phyloP scores from a whole-genome alignment of 306 rosid species.

The Quercus engelmannii region DNA sequence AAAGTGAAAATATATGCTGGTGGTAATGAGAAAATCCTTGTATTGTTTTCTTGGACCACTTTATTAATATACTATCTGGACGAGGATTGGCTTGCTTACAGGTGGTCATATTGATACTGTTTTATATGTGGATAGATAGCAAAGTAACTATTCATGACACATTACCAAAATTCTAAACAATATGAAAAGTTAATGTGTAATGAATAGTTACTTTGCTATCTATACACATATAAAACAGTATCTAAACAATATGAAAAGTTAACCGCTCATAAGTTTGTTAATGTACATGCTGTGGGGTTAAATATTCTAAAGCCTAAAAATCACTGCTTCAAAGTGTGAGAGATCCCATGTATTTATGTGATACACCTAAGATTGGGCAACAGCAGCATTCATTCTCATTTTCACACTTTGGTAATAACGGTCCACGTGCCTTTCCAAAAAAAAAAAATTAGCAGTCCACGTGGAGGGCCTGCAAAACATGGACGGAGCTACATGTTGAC shows the following conservation, averaged over 20 bases:
- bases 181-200: too few relatives aligned
- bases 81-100: neutral
- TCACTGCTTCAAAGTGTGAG: neutral
- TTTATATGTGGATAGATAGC: neutral
- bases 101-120: neutral
- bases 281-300: neutral
- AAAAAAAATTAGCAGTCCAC: neutral
- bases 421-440: neutral
- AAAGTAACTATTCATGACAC: neutral
- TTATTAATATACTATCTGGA: neutral
- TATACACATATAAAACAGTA: neutral
- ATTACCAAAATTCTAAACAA: too few relatives aligned
- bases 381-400: conserved; percentile 17
- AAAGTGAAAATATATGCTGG: neutral
- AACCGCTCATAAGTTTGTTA: neutral
- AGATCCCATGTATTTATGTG: neutral
- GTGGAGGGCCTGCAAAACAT: neutral
- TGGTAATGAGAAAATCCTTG: neutral
- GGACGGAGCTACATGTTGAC: too few relatives aligned
- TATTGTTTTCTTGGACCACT: neutral
- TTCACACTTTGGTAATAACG: conserved; percentile 3
- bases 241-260: neutral
- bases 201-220: neutral
- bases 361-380: conserved; percentile 18
- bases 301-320: neutral